Conservation (phyloP, 306 rosid genomes). For the Acacia melanoxylon region DNA sequence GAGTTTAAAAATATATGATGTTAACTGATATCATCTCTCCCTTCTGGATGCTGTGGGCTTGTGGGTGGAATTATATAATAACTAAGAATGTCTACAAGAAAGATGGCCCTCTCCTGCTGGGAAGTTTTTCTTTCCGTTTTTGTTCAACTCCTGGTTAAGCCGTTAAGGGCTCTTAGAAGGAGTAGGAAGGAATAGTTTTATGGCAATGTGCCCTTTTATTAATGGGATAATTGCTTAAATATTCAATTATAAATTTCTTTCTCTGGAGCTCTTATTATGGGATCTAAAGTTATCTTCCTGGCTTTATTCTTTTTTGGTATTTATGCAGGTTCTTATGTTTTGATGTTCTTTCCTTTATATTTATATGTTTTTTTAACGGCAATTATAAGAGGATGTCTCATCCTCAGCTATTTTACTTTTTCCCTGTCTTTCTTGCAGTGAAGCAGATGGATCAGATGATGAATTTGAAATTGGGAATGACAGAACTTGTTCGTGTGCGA, state of each 20-base stretch:
- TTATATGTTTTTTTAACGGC: not conserved
- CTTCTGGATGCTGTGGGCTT: not conserved
- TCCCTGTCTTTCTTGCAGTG: slow-evolving; percentile 51
- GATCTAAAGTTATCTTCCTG: not conserved
- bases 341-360: not conserved
- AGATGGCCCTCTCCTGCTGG: not conserved
- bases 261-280: not conserved
- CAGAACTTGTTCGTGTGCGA: slow-evolving; percentile 73
- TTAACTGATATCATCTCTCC: not conserved
- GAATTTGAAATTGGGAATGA: slow-evolving; percentile 72
- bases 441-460: slow-evolving; percentile 75
- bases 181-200: not conserved
- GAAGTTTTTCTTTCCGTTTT: not conserved
- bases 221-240: not conserved
- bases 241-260: not conserved
- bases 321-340: not conserved
- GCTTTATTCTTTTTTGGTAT: not conserved
- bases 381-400: not conserved
- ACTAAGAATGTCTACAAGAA: not conserved
- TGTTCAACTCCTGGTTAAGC: not conserved
- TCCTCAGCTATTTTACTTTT: not conserved
- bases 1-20: not conserved
- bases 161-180: not conserved
- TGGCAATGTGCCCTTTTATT: not conserved
- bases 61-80: not conserved